These are phyloP conservation scores for Antitrichia curtipendula DNA, from an alignment of 225 moss, liverwort and hornwort genomes.

Conservation along the genomic window DNA sequence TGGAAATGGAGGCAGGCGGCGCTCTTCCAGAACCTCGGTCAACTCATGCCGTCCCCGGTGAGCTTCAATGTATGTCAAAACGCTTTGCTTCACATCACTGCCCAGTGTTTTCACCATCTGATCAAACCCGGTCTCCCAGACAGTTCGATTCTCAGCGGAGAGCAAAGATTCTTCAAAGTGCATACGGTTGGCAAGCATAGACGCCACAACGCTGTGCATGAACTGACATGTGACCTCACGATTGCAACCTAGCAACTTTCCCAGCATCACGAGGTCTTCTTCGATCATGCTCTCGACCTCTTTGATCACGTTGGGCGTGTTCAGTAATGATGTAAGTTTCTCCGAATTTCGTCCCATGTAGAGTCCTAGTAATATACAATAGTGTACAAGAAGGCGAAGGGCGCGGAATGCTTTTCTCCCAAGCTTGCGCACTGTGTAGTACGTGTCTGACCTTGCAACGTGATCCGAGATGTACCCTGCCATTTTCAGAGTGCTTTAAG, in stretches of 20 bases:
- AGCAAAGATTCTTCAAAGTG: neutral
- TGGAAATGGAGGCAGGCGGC: conserved; percentile 12
- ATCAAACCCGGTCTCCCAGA: conserved; percentile 18
- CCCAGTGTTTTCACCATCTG: neutral
- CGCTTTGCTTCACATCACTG: neutral
- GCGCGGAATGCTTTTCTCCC: conserved; percentile 10
- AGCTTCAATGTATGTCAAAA: conserved; percentile 9
- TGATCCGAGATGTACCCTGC: conserved; percentile 37
- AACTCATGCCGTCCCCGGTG: conserved; percentile 21
- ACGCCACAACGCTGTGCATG: conserved; percentile 23
- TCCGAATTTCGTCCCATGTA: neutral
- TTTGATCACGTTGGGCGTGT: neutral
- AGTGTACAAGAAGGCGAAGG: conserved; percentile 28
- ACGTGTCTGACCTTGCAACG: conserved; percentile 14
- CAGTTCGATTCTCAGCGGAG: neutral
- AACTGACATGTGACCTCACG: conserved; percentile 24
- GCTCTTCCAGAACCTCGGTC: conserved; percentile 28
- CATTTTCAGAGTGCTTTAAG: neutral
- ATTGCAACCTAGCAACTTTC: conserved; percentile 14
- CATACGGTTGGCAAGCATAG: neutral
- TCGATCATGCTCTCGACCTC: conserved; percentile 21
- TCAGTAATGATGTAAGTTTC: neutral
- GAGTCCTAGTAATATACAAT: conserved; percentile 23
- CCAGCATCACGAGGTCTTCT: conserved; percentile 20
- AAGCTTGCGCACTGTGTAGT: conserved; percentile 13